Base-by-base conservation (phyloP, 2,329 filamentous ascomycete genomes). In the Fusarium hainanense region DNA sequence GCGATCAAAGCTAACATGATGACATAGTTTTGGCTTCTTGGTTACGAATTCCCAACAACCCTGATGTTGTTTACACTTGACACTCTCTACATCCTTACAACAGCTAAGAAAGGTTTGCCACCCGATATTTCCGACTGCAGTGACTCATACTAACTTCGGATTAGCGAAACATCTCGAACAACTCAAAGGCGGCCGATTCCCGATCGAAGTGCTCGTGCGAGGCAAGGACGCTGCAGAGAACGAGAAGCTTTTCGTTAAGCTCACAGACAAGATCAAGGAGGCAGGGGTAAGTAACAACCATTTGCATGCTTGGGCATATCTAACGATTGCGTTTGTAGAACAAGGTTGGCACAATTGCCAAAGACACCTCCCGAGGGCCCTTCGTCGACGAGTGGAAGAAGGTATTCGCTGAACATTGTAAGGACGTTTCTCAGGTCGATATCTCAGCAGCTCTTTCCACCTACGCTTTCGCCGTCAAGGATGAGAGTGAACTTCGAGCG, bases 341-440 rank as follows among this genome's bases (percentile, higher is more conserved):
- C 79, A 98, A 97, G 84, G 88, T 98, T 23, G 97, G 95, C 32
- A 87, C 94, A 41, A 84, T 98, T 55, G 85, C 91, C 49, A 98
- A 97, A 82, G 94, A 98, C 77, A 89, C 87, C 25, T 92, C 94
- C 3, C 89, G 87, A 54, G 96, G 96, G 4, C 94, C 94, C 1
- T 98, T 99, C 75, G 90, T 95, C 76, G 94, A 97, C 57, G 96
- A 99, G 80, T 99, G 96, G 96, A 97, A 96, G 82, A 93, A 93
- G 73, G 82, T 89, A 6, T 95, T 93, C 74, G 84, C 85, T 60
- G 91, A 92, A 23, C 89, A 93, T 66, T 92, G 91, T 79, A 94
- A 96, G 78, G 94, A 97, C 67, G 83, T 93, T 16, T 93, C 98
- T 79, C 91, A 97, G 79, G 91, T 97, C 43, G 97, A 99, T 76